These are phyloP conservation scores for Fusarium xylarioides DNA, from an alignment of 2,329 filamentous ascomycete genomes.

Conservation along the genomic window DNA sequence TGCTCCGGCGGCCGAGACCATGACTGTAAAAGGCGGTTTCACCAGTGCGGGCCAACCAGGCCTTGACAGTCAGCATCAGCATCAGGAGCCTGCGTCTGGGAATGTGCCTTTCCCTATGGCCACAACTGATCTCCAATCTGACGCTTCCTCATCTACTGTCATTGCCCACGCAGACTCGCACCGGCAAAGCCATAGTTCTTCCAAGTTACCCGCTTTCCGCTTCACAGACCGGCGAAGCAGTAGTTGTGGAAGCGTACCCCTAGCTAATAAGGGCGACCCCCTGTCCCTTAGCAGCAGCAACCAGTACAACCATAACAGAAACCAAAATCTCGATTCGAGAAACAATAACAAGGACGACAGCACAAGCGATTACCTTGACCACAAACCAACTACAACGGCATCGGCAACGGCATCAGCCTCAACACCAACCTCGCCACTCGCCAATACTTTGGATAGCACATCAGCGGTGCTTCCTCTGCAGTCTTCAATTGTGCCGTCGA, in stretches of 20 bases:
- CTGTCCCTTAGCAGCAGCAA: conserved; percentile 25
- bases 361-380: conserved; percentile 9
- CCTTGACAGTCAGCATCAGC: conserved; percentile 31
- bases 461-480: conserved; percentile 31
- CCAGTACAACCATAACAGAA: conserved; percentile 24
- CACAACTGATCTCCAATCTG: conserved; percentile 22
- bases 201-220: conserved; percentile 64
- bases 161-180: conserved; percentile 53
- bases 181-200: conserved; percentile 63
- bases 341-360: conserved; percentile 25
- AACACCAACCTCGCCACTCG: conserved; percentile 28
- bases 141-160: conserved; percentile 21
- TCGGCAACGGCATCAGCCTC: not conserved
- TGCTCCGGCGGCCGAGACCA: conserved; percentile 36
- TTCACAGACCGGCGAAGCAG: conserved; percentile 58
- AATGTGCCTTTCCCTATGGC: conserved; percentile 16
- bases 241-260: conserved; percentile 35
- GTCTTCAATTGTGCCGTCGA: conserved; percentile 36
- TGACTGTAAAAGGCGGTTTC: conserved; percentile 45
- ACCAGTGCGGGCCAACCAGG: conserved; percentile 40
- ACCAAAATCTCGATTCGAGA: conserved; percentile 28
- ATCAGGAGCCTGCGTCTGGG: conserved; percentile 5
- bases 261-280: conserved; percentile 34
- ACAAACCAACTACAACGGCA: conserved; percentile 13
- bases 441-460: conserved; percentile 34